A percentile compares a stretch with the other conserved stretches of the same genome.
Evolutionary conservation across 2,329 filamentous ascomycete species (phyloP).

Genomic region (Trichoderma lentiforme): DNA sequence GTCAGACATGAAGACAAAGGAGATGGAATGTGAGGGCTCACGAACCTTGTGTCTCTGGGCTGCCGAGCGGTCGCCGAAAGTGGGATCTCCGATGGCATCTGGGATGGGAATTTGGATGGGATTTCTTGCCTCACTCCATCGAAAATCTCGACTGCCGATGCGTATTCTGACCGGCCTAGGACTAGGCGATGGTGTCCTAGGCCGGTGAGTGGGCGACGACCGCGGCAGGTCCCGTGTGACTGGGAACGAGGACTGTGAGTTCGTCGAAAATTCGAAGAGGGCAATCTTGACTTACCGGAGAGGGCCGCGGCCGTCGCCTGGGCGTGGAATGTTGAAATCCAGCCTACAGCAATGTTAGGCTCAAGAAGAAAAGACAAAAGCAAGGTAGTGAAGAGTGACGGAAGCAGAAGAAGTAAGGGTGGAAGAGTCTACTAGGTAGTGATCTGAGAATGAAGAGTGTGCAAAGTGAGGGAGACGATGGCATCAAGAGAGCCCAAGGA

Average conservation of each 20-base stretch:
- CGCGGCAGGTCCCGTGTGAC: too few relatives aligned
- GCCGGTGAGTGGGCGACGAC: too few relatives aligned
- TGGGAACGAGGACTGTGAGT: not conserved
- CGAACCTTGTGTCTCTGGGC: not conserved
- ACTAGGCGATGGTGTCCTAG: not conserved
- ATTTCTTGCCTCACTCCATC: conserved; percentile 30
- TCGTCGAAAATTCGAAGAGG: not conserved
- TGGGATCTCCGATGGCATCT: conserved; percentile 21
- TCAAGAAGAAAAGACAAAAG: not conserved
- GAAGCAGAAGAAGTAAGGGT: not conserved
- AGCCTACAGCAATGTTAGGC: not conserved
- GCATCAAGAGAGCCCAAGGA: not conserved
- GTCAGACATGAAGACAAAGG: not conserved
- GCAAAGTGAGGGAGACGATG: not conserved
- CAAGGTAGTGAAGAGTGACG: not conserved
- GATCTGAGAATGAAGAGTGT: not conserved
- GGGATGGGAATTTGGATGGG: conserved; percentile 6
- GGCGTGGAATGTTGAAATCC: not conserved
- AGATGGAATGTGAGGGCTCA: not conserved
- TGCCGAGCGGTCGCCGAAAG: not conserved
- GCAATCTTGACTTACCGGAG: not conserved
- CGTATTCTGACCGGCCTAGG: conserved; percentile 24
- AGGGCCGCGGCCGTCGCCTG: not conserved
- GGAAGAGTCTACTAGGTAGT: not conserved
- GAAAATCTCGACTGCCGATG: conserved; percentile 30